Base-by-base conservation (phyloP, 371 early-diverging fungal genomes). In the Cokeromyces recurvatus region DNA sequence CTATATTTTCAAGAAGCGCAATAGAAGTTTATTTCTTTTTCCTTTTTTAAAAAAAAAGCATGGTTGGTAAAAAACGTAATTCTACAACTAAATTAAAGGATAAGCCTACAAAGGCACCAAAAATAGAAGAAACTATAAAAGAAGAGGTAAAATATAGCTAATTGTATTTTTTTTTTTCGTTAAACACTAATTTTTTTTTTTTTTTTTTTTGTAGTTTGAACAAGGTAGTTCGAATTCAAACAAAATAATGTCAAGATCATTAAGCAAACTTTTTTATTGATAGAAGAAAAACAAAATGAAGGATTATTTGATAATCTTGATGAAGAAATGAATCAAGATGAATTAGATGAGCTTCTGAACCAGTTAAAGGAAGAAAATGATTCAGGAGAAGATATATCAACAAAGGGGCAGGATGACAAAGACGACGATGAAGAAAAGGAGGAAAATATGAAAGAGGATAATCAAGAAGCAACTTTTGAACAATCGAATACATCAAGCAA, bases 221-320 rank as follows among this genome's bases (percentile, higher is more conserved):
- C n/a, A n/a, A n/a, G n/a, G n/a, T n/a, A n/a, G n/a, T n/a, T n/a
- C n/a, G n/a, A n/a, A n/a, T n/a, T n/a, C n/a, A n/a, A n/a, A n/a
- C n/a, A n/a, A n/a, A n/a, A n/a, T n/a, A n/a, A n/a, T n/a, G n/a
- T n/a, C n/a, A n/a, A n/a, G n/a, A n/a, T n/a, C n/a, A n/a, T n/a
- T n/a, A n/a, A n/a, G n/a, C n/a, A n/a, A n/a, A n/a, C n/a, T n/a
- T n/a, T n/a, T n/a, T n/a, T n/a, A n/a, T n/a, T n/a, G n/a, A n/a
- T n/a, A n/a, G n/a, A n/a, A 15, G 29, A 46, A 27, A 38, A 42
- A 17, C 21, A 46, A 31, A 46, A 34, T 3, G 63, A 53, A 37
- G 64, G 61, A 11, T 38, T 71, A 14, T 66, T 71, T 54, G 71
- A 66, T 43, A 60, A 71, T 41, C 61, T 71, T 9, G 71, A 71